Evolutionary conservation across 768 basidiomycete species (phyloP), one percentile per base, ranked within the genome.

Genomic region (Russula lepida): DNA sequence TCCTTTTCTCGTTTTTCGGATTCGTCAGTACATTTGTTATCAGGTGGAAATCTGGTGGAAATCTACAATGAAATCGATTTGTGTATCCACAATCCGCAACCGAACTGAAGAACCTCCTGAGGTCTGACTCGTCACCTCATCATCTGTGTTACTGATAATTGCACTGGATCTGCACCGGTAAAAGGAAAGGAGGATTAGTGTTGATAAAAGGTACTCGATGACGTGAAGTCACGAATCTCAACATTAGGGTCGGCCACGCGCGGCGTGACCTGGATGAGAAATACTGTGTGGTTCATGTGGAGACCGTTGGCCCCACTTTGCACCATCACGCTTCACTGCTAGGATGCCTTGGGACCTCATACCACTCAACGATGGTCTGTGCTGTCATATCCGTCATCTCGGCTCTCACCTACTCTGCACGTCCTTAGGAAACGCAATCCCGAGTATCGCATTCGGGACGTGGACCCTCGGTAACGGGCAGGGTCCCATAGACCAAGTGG

Each of bases 401-500:
- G 4, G 39, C 15, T 15, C 43, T 28, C 55, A 43, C 12, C 43
- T 35, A 46, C n/a, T 6, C 27, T 27, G 21, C 35, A 37, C 21
- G 8, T 28, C 30, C 54, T 25, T 50, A 84, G 81, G 82, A 6
- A 71, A 75, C 53, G 67, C 60, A 28, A 76, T 73, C 73, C 84
- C 69, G 75, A 76, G 61, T 76, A 69, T 88, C 48, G 84, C 78
- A 63, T 84, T 83, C 67, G 86, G 84, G 32, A 86, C 85, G 3
- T 85, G 84, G 81, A 81, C 75, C 44, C 64, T 83, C n/a, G 83
- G 83, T 1, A 80, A 81, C 41, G 84, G 84, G 0, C 77, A 81
- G 60, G 73, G 71, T 27, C 70, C 80, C 6, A 76, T 76, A 23
- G 76, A 79, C 67, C 77, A 80, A 65, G 82, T 88, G 28, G 82